Percentiles rank a stretch among this genome's conserved stretches.
Conservation (phyloP, 2,329 filamentous ascomycete species). For the Claviceps maximensis region DNA sequence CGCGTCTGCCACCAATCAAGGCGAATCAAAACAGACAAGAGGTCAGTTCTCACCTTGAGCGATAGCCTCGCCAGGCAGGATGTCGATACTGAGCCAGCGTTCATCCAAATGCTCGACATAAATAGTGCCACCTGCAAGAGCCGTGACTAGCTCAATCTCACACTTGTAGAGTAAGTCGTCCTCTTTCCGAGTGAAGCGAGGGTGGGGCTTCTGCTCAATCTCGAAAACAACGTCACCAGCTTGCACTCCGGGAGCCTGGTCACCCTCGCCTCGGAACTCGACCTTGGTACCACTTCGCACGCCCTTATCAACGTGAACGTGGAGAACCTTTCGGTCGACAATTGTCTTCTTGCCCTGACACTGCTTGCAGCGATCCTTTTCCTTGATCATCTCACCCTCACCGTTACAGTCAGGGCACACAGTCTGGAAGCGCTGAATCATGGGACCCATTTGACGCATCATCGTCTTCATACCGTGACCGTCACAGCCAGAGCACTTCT, state of each 20-base stretch:
- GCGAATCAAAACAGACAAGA: neutral
- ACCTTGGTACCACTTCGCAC: conserved; percentile 91
- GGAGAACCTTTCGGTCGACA: conserved; percentile 93
- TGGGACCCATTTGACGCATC: conserved; percentile 99
- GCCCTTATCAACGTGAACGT: conserved; percentile 93
- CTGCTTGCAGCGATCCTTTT: conserved; percentile 94
- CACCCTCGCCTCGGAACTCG: conserved; percentile 92
- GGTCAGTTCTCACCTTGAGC: conserved; percentile 57
- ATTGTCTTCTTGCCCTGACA: conserved; percentile 97
- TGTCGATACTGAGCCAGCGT: conserved; percentile 87
- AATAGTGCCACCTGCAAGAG: conserved; percentile 79
- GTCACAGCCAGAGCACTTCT: conserved; percentile 80
- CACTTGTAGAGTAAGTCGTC: conserved; percentile 93
- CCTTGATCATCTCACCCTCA: conserved; percentile 90
- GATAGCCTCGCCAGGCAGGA: conserved; percentile 89
- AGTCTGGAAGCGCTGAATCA: conserved; percentile 99
- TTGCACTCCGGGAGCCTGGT: conserved; percentile 84
- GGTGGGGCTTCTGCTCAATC: conserved; percentile 98
- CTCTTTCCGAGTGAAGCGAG: conserved; percentile 87
- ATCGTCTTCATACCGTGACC: conserved; percentile 98
- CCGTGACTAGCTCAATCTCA: conserved; percentile 91
- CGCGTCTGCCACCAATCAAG: neutral
- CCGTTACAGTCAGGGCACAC: conserved; percentile 97
- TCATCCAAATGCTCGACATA: conserved; percentile 96
- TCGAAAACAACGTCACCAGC: conserved; percentile 96